Base-by-base conservation (phyloP, 495 filamentous ascomycete species). In the Oleoguttula mirabilis region DNA sequence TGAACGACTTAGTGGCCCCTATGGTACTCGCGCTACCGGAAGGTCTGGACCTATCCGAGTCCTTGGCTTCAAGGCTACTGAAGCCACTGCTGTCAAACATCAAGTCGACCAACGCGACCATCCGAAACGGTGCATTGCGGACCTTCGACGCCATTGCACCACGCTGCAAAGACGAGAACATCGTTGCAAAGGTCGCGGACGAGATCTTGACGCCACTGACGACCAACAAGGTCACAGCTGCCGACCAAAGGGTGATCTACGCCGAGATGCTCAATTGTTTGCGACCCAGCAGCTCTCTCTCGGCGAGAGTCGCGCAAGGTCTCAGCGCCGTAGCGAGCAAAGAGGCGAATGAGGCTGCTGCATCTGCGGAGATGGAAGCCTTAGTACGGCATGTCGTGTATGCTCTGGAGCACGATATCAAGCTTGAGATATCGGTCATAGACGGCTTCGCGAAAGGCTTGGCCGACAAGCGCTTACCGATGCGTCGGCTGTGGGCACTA, bases 51-150 rank as follows among this genome's bases (percentile, higher is more conserved):
- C 68, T 94, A 1, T 85, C 88, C 8, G 72, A 76, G 32, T 57
- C 82, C 7, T 64, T 94, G 14, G 70, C 69, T 25, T 62, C 72
- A 19, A 75, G 76, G 37, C 65, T 96, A 11, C 60, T 88, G 16
- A 95, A 94, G 52, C 88, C 86, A 14, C 61, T 98, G 3, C 55
- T 96, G 8, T 75, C 84, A 15, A 94, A 82, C 60, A 67, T 83
- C 63, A 96, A 94, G 62, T 96, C 90, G 7, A 82, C 80, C 42
- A 94, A 92, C 54, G 62, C 71, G 3, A 59, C 56, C 2, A 84
- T 95, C 39, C 75, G 90, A 32, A 75, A 73, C 39, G 85, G 84
- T 8, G 82, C 82, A 16, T 55, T 84, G 10, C 69, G 68, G 16
- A 82, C 79, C 1, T 94, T 96, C 59, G 64, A 69, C 41, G 69